Evolutionary conservation across 2,329 filamentous ascomycete genomes (phyloP), one percentile per base, ranked within the genome.

Genomic region (Helminthosporium solani): DNA sequence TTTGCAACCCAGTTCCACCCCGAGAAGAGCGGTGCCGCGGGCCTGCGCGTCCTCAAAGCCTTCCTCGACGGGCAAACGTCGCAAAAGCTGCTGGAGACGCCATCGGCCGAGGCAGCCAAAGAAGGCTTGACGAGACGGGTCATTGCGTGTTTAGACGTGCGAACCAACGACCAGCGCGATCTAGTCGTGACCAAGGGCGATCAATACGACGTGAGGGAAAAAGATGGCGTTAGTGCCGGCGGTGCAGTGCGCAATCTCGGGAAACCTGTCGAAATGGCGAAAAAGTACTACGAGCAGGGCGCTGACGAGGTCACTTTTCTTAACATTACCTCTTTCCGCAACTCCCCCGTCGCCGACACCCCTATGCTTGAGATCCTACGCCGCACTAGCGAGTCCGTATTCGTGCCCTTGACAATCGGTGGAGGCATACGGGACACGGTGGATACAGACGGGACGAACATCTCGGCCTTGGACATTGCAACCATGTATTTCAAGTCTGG

Each of bases 171-270:
- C 69, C 79, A 87, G 50, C 94, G 94, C 27, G 94, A 99, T 70
- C 78, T 99, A 8, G 94, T 99, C 0, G 94, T 99, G 30, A 99
- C 94, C 12, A 99, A 99, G 73, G 94, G 94, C 46, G 94, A 99
- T 72, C 92, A 97, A 71, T 99, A 99, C 74, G 94, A 99, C 64
- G 94, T 99, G 6, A 88, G 94, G 25, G 94, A 97, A 64, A 96
- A 96, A 73, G 76, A 77, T 18, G 77, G 74, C 12, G 76, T 77
- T 46, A 78, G 81, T 44, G 75, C 64, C 20, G 74, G 74, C 39
- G 76, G 80, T 16, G 70, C 81, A 57, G 91, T 99, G 28, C 85
- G 94, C 53, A 99, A 99, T 70, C 79, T 99, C 3, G 94, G 94
- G 55, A 99, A 99, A 73, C 94, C 94, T 1, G 91, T 99, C 39